Conservation (phyloP, 1,139 yeast species). For the Suzukiozyma palmioleophila region DNA sequence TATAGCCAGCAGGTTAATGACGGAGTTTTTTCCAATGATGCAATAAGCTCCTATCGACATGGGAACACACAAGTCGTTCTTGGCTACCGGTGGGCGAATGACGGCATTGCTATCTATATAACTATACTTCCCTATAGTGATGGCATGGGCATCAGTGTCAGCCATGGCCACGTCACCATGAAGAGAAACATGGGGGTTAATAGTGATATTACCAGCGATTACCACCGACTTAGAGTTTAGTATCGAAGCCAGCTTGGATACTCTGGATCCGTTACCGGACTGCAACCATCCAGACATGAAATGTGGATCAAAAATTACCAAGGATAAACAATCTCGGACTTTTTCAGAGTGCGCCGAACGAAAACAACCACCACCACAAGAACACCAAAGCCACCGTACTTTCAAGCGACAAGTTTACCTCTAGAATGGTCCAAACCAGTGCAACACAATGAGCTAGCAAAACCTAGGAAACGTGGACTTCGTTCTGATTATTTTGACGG, state of each 20-base stretch:
- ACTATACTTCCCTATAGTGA: slow-evolving; percentile 55
- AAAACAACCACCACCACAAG: too few relatives aligned
- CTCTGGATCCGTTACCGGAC: slow-evolving; percentile 53
- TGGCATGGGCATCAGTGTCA: slow-evolving; percentile 49
- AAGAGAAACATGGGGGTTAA: slow-evolving; percentile 18
- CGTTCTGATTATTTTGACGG: too few relatives aligned
- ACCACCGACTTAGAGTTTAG: slow-evolving; percentile 21
- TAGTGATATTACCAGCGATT: slow-evolving; percentile 33
- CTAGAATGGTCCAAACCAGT: too few relatives aligned
- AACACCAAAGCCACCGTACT: too few relatives aligned
- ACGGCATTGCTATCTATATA: slow-evolving; percentile 26
- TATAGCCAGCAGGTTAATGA: slow-evolving; percentile 43
- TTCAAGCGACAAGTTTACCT: too few relatives aligned
- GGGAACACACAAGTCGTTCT: slow-evolving; percentile 17
- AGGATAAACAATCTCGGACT: background rate
- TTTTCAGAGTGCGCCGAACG: background rate
- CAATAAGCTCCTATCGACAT: slow-evolving; percentile 57
- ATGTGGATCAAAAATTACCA: background rate
- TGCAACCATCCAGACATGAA: slow-evolving; percentile 32
- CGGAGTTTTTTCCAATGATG: slow-evolving; percentile 42
- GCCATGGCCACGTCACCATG: slow-evolving; percentile 17
- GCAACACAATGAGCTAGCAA: too few relatives aligned
- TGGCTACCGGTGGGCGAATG: slow-evolving; percentile 30
- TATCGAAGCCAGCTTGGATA: slow-evolving; percentile 43
- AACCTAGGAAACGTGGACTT: too few relatives aligned